Evolutionary conservation across 345 rosid genomes (phyloP).

Genomic region (Eucalyptus decipiens): DNA sequence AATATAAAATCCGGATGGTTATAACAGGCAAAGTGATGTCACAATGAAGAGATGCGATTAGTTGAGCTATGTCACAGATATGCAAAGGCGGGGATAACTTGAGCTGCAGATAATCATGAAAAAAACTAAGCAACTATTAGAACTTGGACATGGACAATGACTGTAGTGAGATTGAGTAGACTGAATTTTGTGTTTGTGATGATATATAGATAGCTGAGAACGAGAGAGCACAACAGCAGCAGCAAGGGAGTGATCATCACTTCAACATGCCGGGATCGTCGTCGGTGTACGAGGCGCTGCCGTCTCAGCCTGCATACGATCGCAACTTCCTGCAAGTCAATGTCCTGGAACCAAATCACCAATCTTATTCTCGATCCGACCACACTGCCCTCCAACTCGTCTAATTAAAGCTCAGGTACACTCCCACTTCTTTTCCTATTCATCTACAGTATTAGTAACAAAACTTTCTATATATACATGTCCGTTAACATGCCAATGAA

Average conservation of each 20-base stretch:
- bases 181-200: background rate
- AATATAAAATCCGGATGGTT: background rate
- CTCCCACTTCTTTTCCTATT: background rate
- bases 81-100: background rate
- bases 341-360: slow-evolving; percentile 45
- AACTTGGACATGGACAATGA: background rate
- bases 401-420: slow-evolving; percentile 7
- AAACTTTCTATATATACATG: background rate
- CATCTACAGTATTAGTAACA: background rate
- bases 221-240: slow-evolving; percentile 29
- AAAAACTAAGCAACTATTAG: background rate
- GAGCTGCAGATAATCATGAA: background rate
- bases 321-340: slow-evolving; percentile 50
- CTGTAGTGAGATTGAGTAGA: background rate
- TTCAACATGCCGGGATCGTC: slow-evolving; percentile 5
- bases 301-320: slow-evolving; percentile 33
- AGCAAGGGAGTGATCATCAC: background rate
- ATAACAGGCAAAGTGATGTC: background rate
- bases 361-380: slow-evolving; percentile 30
- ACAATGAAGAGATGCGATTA: background rate
- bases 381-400: slow-evolving; percentile 73
- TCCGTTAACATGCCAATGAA: background rate
- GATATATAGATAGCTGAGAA: slow-evolving; percentile 49
- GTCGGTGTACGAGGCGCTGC: slow-evolving; percentile 20
- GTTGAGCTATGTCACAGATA: background rate